These are phyloP conservation scores for Gnomoniopsis smithogilvyi DNA, from an alignment of 2,329 filamentous ascomycete genomes.

Conservation along the genomic window DNA sequence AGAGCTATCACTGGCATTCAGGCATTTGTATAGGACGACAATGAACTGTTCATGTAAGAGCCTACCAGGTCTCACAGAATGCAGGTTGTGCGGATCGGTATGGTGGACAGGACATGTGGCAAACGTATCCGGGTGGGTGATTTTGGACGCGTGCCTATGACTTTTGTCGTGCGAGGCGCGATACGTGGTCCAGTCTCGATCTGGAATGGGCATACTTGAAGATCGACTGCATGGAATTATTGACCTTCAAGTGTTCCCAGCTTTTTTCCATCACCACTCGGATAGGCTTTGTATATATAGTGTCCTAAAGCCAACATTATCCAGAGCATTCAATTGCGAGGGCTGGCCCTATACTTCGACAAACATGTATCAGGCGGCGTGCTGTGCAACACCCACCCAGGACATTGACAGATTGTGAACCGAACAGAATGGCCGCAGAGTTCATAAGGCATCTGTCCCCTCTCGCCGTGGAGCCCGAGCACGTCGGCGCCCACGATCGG, in stretches of 20 bases:
- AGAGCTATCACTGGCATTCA: conserved; percentile 71
- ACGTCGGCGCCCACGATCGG: conserved; percentile 1
- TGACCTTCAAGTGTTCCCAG: background rate
- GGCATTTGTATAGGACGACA: conserved; percentile 61
- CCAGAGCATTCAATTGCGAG: background rate
- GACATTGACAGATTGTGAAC: background rate
- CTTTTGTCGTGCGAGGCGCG: background rate
- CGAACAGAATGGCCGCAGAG: background rate
- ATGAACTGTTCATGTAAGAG: background rate
- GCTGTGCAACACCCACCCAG: background rate
- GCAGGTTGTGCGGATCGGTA: background rate
- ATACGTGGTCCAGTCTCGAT: background rate
- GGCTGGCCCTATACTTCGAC: background rate
- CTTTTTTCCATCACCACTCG: background rate
- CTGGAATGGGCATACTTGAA: background rate
- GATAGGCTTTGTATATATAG: background rate
- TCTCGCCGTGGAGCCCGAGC: background rate
- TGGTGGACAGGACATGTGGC: background rate
- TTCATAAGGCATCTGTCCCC: background rate
- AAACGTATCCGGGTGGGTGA: background rate
- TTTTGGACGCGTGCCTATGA: background rate
- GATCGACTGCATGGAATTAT: background rate
- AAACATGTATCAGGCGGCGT: background rate
- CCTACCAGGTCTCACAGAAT: background rate
- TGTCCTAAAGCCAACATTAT: background rate